phyloP scores from a whole-genome alignment of 306 rosid species.

The Purshia tridentata region DNA sequence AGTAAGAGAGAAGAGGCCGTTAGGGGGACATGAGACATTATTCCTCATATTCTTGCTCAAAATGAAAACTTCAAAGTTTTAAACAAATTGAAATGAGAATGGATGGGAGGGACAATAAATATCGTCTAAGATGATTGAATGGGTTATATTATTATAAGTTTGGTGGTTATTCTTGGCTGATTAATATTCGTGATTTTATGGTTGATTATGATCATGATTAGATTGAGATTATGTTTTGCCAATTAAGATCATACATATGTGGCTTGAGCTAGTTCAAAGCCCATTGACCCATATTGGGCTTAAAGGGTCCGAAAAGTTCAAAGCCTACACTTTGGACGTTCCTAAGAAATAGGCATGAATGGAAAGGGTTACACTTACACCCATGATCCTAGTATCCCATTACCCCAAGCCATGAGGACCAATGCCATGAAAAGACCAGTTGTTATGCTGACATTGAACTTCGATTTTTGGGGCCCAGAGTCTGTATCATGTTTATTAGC shows the following conservation, averaged over 20 bases:
- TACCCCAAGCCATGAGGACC: too few species aligned
- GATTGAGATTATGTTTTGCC: neutral
- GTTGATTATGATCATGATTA: neutral
- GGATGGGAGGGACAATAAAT: constrained; percentile 15
- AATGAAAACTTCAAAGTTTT: constrained; percentile 1
- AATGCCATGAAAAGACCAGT: too few species aligned
- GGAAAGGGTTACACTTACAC: too few species aligned
- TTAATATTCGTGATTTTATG: neutral
- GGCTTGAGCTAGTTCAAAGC: too few species aligned
- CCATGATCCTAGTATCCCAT: too few species aligned
- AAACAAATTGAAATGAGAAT: neutral
- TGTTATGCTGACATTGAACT: too few species aligned
- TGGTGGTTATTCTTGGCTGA: neutral
- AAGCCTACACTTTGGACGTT: too few species aligned
- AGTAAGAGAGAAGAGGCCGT: neutral
- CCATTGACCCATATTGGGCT: too few species aligned
- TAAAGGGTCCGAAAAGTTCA: too few species aligned
- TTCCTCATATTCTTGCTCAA: constrained; percentile 16
- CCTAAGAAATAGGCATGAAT: too few species aligned
- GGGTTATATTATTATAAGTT: neutral
- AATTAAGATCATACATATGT: neutral
- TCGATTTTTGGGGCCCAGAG: too few species aligned
- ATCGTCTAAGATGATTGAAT: constrained; percentile 3
- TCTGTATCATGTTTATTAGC: too few species aligned
- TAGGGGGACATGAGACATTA: constrained; percentile 22